Evolutionary conservation across 1,284 basidiomycete genomes (phyloP), one percentile per base, ranked within the genome.

Genomic region (Chalciporus piperatoides): DNA sequence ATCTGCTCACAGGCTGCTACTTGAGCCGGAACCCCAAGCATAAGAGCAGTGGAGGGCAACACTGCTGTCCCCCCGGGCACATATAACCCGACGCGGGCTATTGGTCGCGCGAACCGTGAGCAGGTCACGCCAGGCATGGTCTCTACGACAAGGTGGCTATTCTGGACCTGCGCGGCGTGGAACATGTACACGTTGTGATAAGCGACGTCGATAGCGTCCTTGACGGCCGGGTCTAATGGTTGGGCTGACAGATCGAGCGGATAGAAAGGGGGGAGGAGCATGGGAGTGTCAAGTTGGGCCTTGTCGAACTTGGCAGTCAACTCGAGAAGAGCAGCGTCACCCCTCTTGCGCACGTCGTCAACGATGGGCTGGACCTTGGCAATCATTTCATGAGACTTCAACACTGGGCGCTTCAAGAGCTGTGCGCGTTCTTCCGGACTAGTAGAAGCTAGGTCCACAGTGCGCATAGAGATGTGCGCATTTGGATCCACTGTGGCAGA

Each of bases 111-210:
- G 68, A 99, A 98, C 38, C 97, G 83, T 37, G 91, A 88, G 71
- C 94, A 97, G 1, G 92, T 84, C 24, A 99, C 95, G 8, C 97
- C 97, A 2, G 96, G 94, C 92, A 95, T 98, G 6, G 97, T 99
- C 71, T 98, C 93, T 12, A 99, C 91, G 9, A 83, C 78, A 40
- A 99, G 76, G 19, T 84, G 75, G 32, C 80, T 77, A 41, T 77
- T 77, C 52, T 86, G 84, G 15, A 82, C 74, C 71, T 97, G 94
- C 4, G 92, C 90, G 28, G 79, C 78, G 68, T 97, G 94, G 80
- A 97, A 97, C 60, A 84, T 86, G 69, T 79, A 80, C 66, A 99
- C 90, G 68, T 99, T 99, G 53, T 76, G 75, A 67, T 99, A 99
- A 2, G 97, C 97, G 51, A 81, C 75, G 65, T 98, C 90, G 66